Evolutionary conservation across 371 early-diverging fungal genomes (phyloP).

Genomic region (Mortierella sp.): DNA sequence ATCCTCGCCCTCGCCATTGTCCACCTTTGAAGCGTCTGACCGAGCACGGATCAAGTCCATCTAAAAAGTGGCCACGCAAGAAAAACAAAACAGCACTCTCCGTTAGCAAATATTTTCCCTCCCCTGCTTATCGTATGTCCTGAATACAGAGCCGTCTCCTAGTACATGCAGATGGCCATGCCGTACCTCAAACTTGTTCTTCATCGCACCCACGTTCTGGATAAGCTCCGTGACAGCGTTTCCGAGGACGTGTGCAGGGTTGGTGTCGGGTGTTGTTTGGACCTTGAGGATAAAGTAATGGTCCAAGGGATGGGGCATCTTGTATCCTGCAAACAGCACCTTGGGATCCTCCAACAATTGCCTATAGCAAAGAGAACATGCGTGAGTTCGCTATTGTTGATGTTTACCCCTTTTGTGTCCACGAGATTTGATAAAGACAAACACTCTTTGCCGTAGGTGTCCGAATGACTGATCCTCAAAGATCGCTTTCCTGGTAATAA

Average conservation of each 20-base stretch:
- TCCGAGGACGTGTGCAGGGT: conserved; percentile 86
- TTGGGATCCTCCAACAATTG: conserved; percentile 92
- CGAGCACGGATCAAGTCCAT: conserved; percentile 57
- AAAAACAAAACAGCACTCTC: background rate
- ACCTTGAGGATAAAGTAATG: conserved; percentile 91
- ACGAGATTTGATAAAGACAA: no score
- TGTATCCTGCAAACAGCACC: conserved; percentile 98
- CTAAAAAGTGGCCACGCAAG: conserved; percentile 13
- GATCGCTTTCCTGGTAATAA: background rate
- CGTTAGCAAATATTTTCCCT: background rate
- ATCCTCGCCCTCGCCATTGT: conserved; percentile 52
- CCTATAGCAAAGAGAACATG: conserved; percentile 58
- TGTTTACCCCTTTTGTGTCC: no score
- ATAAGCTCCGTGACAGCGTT: conserved; percentile 85
- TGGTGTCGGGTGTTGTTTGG: conserved; percentile 89
- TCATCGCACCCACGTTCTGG: conserved; percentile 84
- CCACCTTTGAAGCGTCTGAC: conserved; percentile 46
- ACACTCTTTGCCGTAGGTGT: background rate
- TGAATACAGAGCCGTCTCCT: no score
- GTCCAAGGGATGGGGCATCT: conserved; percentile 98
- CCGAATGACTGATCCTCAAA: background rate
- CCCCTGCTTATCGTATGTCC: no score
- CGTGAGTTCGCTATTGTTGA: background rate
- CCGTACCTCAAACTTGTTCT: conserved; percentile 83
- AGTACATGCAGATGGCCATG: no score